These are phyloP conservation scores for Petrea volubilis DNA, from an alignment of 257 asterid species.

Conservation along the genomic window DNA sequence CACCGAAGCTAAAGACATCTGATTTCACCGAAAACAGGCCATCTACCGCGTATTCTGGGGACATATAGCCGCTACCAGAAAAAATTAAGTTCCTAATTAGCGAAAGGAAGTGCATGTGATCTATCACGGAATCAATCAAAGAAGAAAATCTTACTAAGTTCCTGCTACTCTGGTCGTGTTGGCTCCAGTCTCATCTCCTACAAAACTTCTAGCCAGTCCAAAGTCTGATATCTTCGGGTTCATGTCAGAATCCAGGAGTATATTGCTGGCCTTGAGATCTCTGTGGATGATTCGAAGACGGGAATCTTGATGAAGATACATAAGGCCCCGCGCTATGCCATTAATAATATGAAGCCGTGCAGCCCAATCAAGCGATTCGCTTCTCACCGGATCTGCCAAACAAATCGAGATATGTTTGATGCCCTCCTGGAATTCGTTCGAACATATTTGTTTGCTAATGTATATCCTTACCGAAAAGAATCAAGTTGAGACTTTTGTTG, in stretches of 20 bases:
- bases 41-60: slow-evolving; percentile 20
- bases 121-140: background rate
- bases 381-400: slow-evolving; percentile 10
- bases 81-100: background rate
- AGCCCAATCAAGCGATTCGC: slow-evolving; percentile 16
- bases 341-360: slow-evolving; percentile 12
- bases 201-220: slow-evolving; percentile 17
- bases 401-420: background rate
- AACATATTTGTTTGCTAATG: background rate
- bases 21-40: slow-evolving; percentile 20
- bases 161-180: slow-evolving; percentile 22
- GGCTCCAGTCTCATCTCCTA: slow-evolving; percentile 16
- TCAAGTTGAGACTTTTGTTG: no score
- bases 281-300: no score
- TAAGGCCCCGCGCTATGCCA: no score
- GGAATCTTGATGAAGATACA: no score
- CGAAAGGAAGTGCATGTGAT: background rate
- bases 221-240: slow-evolving; percentile 23
- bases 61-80: no score
- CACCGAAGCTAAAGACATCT: slow-evolving; percentile 25
- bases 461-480: slow-evolving; percentile 11
- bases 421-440: background rate
- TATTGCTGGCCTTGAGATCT: no score
- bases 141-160: slow-evolving; percentile 22
- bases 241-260: no score